phyloP scores from a whole-genome alignment of 1,284 basidiomycete genomes.

The Vanrija humicola region DNA sequence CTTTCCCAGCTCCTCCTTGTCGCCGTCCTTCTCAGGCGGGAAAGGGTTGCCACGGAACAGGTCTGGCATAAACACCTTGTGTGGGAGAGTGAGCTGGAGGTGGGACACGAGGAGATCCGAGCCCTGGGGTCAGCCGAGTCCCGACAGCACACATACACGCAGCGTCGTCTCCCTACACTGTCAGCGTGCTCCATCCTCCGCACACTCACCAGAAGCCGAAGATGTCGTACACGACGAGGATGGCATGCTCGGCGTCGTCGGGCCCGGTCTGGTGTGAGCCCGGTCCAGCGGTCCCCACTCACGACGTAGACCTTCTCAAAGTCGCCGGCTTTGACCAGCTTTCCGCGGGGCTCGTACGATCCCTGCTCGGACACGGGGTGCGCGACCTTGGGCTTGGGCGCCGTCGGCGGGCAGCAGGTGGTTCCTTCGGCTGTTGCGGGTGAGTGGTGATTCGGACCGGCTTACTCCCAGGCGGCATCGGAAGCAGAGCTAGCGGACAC shows the following conservation, averaged over 20 bases:
- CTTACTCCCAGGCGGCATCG: too few relatives aligned
- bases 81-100: slow-evolving; percentile 25
- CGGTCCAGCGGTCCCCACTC: background rate
- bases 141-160: slow-evolving; percentile 12
- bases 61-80: slow-evolving; percentile 39
- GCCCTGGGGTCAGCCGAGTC: slow-evolving; percentile 21
- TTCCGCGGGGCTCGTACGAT: slow-evolving; percentile 28
- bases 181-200: slow-evolving; percentile 4
- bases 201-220: slow-evolving; percentile 41
- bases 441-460: background rate
- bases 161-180: slow-evolving; percentile 35
- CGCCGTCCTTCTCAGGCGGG: slow-evolving; percentile 39
- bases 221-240: slow-evolving; percentile 44
- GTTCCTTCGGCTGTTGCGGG: background rate
- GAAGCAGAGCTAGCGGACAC: too few relatives aligned
- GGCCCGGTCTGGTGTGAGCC: slow-evolving; percentile 28
- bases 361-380: slow-evolving; percentile 26
- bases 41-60: slow-evolving; percentile 39
- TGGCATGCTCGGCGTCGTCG: slow-evolving; percentile 32
- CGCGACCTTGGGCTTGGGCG: slow-evolving; percentile 30
- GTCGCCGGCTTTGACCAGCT: slow-evolving; percentile 20
- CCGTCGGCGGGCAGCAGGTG: slow-evolving; percentile 32
- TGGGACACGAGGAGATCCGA: slow-evolving; percentile 35
- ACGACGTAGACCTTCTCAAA: slow-evolving; percentile 42
- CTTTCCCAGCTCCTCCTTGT: slow-evolving; percentile 35